Evolutionary conservation across 176 grass and related monocot species (phyloP).

Genomic region (Cenchrus purpureus): DNA sequence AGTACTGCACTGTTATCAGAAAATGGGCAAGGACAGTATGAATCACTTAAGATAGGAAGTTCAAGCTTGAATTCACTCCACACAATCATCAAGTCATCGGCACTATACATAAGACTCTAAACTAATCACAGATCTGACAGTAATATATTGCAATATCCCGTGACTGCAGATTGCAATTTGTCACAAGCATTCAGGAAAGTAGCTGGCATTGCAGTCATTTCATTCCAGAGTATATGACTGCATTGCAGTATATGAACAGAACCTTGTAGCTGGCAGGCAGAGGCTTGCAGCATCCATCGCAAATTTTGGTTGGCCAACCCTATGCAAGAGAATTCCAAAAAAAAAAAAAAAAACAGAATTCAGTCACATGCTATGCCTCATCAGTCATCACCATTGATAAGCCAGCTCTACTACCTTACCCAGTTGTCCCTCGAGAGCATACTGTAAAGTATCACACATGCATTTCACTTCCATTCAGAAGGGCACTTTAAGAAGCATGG

Average conservation of each 20-base stretch:
- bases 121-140: conserved; percentile 24
- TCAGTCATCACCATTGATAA: not conserved
- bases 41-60: conserved; percentile 39
- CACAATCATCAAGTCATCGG: conserved; percentile 38
- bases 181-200: not conserved
- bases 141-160: not conserved
- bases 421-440: conserved; percentile 28
- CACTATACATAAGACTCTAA: not conserved
- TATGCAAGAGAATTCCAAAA: conserved; percentile 10
- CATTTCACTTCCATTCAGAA: conserved; percentile 44
- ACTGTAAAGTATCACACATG: conserved; percentile 16
- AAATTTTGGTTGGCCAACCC: conserved; percentile 26
- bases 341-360: not conserved
- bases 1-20: not conserved
- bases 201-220: not conserved
- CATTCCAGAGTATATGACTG: conserved; percentile 20
- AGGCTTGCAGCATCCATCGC: conserved; percentile 48
- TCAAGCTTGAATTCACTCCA: conserved; percentile 40
- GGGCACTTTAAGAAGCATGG: conserved; percentile 36
- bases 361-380: not conserved
- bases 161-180: not conserved
- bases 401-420: conserved; percentile 12
- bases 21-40: conserved; percentile 49
- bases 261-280: conserved; percentile 21
- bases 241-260: conserved; percentile 43